Evolutionary conservation across 1,284 basidiomycete genomes (phyloP), one percentile per base, ranked within the genome.

Genomic region (Trichosporon sp.): DNA sequence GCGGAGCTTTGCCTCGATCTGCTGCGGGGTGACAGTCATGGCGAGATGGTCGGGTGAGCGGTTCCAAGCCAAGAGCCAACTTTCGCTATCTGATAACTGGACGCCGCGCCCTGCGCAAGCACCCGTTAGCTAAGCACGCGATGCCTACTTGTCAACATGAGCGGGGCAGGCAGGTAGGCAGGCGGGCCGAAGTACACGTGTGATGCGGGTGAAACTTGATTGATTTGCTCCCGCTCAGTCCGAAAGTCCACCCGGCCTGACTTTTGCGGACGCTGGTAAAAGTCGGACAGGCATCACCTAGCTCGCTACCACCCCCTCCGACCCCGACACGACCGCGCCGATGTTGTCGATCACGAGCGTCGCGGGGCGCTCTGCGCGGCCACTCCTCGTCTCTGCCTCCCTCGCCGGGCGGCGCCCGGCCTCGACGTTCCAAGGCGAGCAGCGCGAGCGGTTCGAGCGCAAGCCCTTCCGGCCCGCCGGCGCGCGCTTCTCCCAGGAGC

Each of bases 1-100:
- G 23, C 72, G 70, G 27, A 73, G 68, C 65, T 73, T 73, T 15
- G 56, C 62, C 65, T 71, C 72, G 11, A 73, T 73, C 27, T 70
- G 70, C 18, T 51, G 35, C 53, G 34, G 71, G 66, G 25, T 65
- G 38, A 29, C 21, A 4, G 38, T 65, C 56, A 32, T 65, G 51
- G 25, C 51, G 11, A 18, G 21, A 4, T 25, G 65, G 31, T 53
- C 9, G 12, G 47, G 23, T 32, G 35, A 15, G 47, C 9, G 6
- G 34, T 18, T 34, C 7, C 23, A 31, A 62, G 15, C 38, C 5
- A n/a, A 7, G 12, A 7, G 15, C 44, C 25, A 25, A 23, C 23
- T 34, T 29, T 51, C 35, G 42, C 31, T 68, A 65, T 65, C 67
- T 68, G 67, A 68, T 65, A 68, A 67, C 62, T 23, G n/a, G n/a